These are phyloP conservation scores for Cyphellophora europaea DNA, from an alignment of 2,329 filamentous ascomycete genomes.

Conservation along the genomic window DNA sequence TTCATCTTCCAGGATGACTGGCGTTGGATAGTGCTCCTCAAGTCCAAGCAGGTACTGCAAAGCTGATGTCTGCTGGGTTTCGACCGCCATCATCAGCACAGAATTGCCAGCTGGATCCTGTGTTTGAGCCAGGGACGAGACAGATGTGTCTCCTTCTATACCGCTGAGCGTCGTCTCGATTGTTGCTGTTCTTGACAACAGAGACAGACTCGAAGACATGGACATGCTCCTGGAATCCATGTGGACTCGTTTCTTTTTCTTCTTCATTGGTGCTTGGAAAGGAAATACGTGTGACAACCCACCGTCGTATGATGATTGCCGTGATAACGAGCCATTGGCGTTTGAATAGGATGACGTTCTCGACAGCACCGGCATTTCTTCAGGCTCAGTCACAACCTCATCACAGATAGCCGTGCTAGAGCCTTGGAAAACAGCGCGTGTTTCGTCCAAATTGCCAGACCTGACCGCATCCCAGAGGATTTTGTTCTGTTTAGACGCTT, in stretches of 20 bases:
- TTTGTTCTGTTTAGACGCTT: constrained; percentile 77
- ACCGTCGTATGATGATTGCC: constrained; percentile 30
- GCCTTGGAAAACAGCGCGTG: constrained; percentile 73
- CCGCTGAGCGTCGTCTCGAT: constrained; percentile 63
- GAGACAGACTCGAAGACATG: constrained; percentile 74
- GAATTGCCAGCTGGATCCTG: constrained; percentile 67
- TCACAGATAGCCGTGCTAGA: constrained; percentile 41
- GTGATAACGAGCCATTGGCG: constrained; percentile 8
- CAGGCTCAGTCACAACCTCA: constrained; percentile 35
- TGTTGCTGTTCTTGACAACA: constrained; percentile 69
- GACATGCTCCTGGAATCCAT: constrained; percentile 87
- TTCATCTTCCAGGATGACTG: constrained; percentile 67
- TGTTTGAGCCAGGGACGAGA: constrained; percentile 51
- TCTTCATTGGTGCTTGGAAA: constrained; percentile 53
- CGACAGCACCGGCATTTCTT: constrained; percentile 12
- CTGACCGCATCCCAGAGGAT: constrained; percentile 79
- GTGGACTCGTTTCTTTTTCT: constrained; percentile 62
- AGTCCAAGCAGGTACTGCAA: constrained; percentile 72
- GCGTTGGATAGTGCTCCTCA: constrained; percentile 62
- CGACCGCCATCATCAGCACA: constrained; percentile 76
- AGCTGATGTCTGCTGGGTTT: constrained; percentile 60
- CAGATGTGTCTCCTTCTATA: constrained; percentile 77
- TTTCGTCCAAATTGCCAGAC: constrained; percentile 63
- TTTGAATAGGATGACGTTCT: constrained; percentile 14
- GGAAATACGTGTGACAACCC: constrained; percentile 81